phyloP scores from a whole-genome alignment of 768 basidiomycete genomes.

The Suillus sp. region DNA sequence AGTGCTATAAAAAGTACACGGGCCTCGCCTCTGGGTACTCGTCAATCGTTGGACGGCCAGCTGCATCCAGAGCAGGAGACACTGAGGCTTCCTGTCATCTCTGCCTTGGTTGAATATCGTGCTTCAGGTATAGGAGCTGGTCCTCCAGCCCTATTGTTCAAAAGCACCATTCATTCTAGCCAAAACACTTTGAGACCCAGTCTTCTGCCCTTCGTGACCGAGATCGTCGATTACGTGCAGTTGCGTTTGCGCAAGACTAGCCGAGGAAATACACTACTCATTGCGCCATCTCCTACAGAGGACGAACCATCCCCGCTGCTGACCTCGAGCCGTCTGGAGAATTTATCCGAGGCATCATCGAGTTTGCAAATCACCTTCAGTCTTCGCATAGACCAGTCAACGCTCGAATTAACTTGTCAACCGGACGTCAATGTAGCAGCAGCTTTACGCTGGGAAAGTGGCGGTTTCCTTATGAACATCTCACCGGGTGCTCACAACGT shows the following conservation, averaged over 20 bases:
- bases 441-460: constrained; percentile 90
- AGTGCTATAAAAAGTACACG: constrained; percentile 48
- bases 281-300: constrained; percentile 15
- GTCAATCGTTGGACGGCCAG: constrained; percentile 26
- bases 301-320: constrained; percentile 13
- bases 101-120: constrained; percentile 83
- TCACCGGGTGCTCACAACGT: constrained; percentile 73
- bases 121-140: constrained; percentile 50
- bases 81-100: constrained; percentile 74
- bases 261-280: constrained; percentile 22
- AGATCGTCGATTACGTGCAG: constrained; percentile 72
- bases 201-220: constrained; percentile 82
- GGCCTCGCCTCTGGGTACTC: constrained; percentile 43
- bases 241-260: constrained; percentile 61
- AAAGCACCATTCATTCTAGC: constrained; percentile 87
- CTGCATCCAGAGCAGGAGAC: constrained; percentile 47
- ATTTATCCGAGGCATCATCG: constrained; percentile 33
- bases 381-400: constrained; percentile 89
- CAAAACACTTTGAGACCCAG: constrained; percentile 82
- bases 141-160: constrained; percentile 74
- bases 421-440: constrained; percentile 94
- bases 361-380: constrained; percentile 81
- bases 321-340: constrained; percentile 23
- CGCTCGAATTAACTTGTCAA: constrained; percentile 81
- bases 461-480: constrained; percentile 82